Percentiles rank a stretch among this genome's conserved stretches.
Evolutionary conservation across 2,329 filamentous ascomycete species (phyloP).

Genomic region (Atkinsonella texensis): DNA sequence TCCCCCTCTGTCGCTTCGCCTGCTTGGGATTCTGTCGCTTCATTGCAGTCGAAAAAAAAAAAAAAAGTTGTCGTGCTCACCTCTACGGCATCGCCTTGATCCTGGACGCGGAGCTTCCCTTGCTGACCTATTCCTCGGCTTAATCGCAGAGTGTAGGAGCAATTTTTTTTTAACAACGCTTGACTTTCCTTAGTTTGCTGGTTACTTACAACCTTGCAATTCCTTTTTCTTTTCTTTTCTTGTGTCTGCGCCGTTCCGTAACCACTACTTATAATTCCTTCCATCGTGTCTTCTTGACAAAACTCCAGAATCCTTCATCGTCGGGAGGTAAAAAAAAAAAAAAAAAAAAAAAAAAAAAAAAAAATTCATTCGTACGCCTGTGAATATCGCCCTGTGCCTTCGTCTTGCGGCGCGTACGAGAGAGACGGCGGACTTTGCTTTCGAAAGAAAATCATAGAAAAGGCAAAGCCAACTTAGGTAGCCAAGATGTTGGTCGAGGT

Average conservation of each 20-base stretch:
- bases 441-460: conserved; percentile 5
- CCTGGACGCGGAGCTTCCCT: not conserved
- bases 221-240: not conserved
- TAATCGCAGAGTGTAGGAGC: conserved; percentile 3
- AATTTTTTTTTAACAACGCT: not conserved
- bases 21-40: conserved; percentile 5
- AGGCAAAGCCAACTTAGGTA: conserved; percentile 6
- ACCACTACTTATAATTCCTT: not conserved
- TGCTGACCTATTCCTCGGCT: conserved; percentile 1
- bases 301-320: not conserved
- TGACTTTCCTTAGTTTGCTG: not conserved
- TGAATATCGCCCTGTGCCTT: not conserved
- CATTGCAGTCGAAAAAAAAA: conserved; percentile 1
- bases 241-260: not conserved
- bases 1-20: conserved; percentile 4
- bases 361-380: not conserved
- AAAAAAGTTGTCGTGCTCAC: not conserved
- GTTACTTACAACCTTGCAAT: not conserved
- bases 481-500: conserved; percentile 25
- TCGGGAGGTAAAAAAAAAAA: not conserved
- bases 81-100: not conserved
- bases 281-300: not conserved
- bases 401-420: conserved; percentile 7
- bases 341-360: no score
- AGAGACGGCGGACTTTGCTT: conserved; percentile 10